A percentile compares a stretch with the other conserved stretches of the same genome.
Conservation (phyloP, 306 rosid genomes). For the Potentilla sterilis region DNA sequence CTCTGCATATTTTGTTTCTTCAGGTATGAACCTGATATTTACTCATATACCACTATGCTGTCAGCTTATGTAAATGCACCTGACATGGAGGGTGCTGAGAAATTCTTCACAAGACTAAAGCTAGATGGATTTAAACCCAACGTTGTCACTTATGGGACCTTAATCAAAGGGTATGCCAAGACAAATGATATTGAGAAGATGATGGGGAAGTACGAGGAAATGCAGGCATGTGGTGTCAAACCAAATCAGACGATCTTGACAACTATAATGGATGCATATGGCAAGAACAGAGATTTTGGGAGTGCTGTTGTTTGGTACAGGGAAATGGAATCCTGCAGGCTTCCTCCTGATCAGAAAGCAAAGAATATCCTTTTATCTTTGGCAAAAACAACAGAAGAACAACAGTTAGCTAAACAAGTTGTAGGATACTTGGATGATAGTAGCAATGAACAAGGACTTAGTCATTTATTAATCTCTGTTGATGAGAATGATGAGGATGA, state of each 20-base stretch:
- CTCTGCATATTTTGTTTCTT: slow-evolving; percentile 11
- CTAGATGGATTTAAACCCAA: slow-evolving; percentile 79
- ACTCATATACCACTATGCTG: slow-evolving; percentile 87
- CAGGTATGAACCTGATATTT: slow-evolving; percentile 82
- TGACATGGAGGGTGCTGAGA: slow-evolving; percentile 91
- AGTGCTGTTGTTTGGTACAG: slow-evolving; percentile 85
- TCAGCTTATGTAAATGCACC: slow-evolving; percentile 84
- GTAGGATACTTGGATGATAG: slow-evolving; percentile 34
- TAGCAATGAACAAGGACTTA: slow-evolving; percentile 27
- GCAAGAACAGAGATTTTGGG: slow-evolving; percentile 69
- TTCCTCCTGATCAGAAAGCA: slow-evolving; percentile 79
- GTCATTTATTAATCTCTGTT: slow-evolving; percentile 22
- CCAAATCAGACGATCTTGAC: slow-evolving; percentile 69
- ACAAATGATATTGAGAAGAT: slow-evolving; percentile 58
- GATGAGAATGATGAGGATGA: slow-evolving; percentile 35
- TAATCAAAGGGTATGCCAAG: slow-evolving; percentile 85
- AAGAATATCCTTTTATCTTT: slow-evolving; percentile 75
- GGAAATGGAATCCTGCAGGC: slow-evolving; percentile 66
- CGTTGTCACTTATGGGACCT: slow-evolving; percentile 72
- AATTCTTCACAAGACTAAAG: slow-evolving; percentile 67
- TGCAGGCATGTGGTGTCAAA: slow-evolving; percentile 57
- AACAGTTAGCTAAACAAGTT: slow-evolving; percentile 54
- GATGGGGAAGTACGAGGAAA: slow-evolving; percentile 68
- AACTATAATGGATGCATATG: slow-evolving; percentile 86
- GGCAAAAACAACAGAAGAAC: slow-evolving; percentile 64